Base-by-base conservation (phyloP, 108 stramenopile species). In the Asterionellopsis glacialis region DNA sequence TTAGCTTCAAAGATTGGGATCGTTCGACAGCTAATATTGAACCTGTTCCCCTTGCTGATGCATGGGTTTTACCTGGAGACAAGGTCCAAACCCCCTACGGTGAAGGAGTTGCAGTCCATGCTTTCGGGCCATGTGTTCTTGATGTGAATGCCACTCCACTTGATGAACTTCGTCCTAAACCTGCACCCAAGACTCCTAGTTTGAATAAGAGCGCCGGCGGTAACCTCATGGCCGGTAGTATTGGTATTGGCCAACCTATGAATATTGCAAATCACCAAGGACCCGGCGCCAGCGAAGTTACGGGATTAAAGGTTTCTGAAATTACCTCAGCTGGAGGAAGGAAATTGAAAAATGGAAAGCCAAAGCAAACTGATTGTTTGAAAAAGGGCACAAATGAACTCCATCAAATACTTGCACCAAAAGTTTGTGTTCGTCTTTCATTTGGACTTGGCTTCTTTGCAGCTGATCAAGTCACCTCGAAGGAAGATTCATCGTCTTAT, bases 21-120 rank as follows among this genome's bases (percentile, higher is more conserved):
- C 41, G 63, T 23, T 27, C 16, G 5, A 48, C 47, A 21, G 23
- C n/a, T n/a, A 45, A 62, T 13, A 57, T 71, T 24, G 22, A 42
- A 38, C 33, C 33, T 33, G 18, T 81, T 23, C 26, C 53, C 52
- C 57, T 77, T 50, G 74, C 83, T 13, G 68, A 44, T 57, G 84
- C 80, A n/a, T 94, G 92, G 92, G 56, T 84, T 25, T 72, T 88
- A 6, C 71, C 79, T 19, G 92, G 88, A 24, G 86, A 94, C 42
- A 68, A 73, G 39, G 89, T 94, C 9, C 61, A 69, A 21, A 83
- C 87, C 39, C 81, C 85, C 9, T 88, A 81, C 15, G 87, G 88
- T 19, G 61, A 80, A 27, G 90, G 87, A 11, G 53, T 43, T 4
- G 90, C 86, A 14, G 43, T 84, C 11, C 51, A 68, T 26, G 68